Conservation (phyloP, 805 yeast genomes). For the Cyberlindnera petersonii region DNA sequence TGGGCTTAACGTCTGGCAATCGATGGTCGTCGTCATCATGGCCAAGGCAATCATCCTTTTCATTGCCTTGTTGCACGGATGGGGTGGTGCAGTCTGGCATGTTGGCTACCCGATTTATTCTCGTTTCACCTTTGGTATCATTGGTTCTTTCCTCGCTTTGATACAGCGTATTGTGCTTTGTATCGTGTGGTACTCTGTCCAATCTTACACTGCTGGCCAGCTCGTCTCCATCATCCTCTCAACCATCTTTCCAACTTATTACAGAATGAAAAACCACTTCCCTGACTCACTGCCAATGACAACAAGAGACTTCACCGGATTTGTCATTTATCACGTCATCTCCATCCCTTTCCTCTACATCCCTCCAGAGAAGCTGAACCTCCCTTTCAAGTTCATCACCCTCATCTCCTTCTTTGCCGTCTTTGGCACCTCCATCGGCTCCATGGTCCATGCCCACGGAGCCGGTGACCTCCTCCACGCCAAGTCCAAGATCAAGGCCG, state of each 20-base stretch:
- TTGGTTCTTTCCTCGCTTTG: constrained; percentile 43
- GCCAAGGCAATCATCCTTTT: constrained; percentile 39
- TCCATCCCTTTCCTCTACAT: constrained; percentile 29
- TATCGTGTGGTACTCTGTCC: constrained; percentile 44
- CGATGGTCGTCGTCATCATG: constrained; percentile 41
- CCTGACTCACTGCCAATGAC: constrained; percentile 38
- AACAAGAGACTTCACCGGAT: constrained; percentile 38
- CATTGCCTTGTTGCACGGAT: constrained; percentile 41
- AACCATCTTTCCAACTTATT: constrained; percentile 36
- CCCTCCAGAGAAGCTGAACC: constrained; percentile 32
- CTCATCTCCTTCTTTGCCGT: constrained; percentile 31
- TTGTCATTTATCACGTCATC: constrained; percentile 38
- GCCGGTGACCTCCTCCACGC: constrained; percentile 32
- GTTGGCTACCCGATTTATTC: constrained; percentile 45
- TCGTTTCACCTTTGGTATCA: constrained; percentile 44
- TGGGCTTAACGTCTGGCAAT: constrained; percentile 41
- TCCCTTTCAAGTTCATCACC: constrained; percentile 28
- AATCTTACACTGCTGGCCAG: constrained; percentile 45
- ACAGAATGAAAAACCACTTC: constrained; percentile 37
- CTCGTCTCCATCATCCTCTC: constrained; percentile 37
- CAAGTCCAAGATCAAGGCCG: constrained; percentile 24
- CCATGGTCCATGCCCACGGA: constrained; percentile 30
- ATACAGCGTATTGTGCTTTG: constrained; percentile 41
- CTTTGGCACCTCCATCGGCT: constrained; percentile 34
- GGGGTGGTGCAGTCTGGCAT: constrained; percentile 46